Base-by-base conservation (phyloP, 1,284 basidiomycete species). In the Ceratobasidium sp. region DNA sequence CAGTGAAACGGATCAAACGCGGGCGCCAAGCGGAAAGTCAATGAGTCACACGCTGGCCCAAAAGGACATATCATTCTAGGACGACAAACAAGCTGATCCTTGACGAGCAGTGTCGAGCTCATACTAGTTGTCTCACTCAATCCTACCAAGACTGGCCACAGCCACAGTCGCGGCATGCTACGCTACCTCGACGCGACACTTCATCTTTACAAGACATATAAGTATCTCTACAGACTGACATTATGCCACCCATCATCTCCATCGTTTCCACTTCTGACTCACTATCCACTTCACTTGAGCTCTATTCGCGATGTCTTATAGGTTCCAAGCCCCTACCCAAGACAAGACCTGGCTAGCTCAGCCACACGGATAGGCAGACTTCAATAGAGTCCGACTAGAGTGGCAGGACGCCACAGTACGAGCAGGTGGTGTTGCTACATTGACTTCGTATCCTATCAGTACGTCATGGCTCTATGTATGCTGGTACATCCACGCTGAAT, bases 341-440 rank as follows among this genome's bases (percentile, higher is more conserved):
- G 66, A 68, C 23, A 20, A 10, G 23, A 51, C 18, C 23, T 51
- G 23, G 23, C 46, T 46, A 15, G 66, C 66, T 28, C 44, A 68
- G 46, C 23, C 51, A 26, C 66, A 51, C 23, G 66, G 51, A n/a
- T 68, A 44, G 66, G 66, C 66, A 12, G 10, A 68, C 33, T 26
- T 23, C 23, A 13, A 68, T 33, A 15, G 28, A 10, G 46, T 68
- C 33, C 6, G 51, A 15, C 66, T 68, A 9, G 26, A 7, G 5
- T 68, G 44, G 66, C 9, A 26, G 2, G 66, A 68, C 51, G 13
- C 66, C 15, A 51, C 49, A 51, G 49, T 51, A 51, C 49, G 15
- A 18, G 15, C 49, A 15, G 49, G 18, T 20, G 18, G 12, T 20
- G 4, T 33, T 33, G 49, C 49, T 18, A 51, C 49, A 51, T 20